Evolutionary conservation across 2,329 filamentous ascomycete genomes (phyloP), one percentile per base, ranked within the genome.

Genomic region (Stagonosporopsis vannaccii): DNA sequence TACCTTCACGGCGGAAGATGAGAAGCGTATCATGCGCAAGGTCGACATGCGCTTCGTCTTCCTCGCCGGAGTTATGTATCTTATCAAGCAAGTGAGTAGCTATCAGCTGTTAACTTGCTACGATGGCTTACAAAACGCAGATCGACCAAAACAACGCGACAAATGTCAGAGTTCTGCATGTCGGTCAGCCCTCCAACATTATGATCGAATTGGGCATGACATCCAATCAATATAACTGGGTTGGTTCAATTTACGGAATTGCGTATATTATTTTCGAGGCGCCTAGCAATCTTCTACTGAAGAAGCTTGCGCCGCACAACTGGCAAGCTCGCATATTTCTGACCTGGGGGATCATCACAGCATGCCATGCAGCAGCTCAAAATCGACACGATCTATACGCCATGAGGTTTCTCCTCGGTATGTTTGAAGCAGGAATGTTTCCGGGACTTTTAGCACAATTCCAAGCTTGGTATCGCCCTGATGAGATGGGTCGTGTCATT

Each of bases 241-340:
- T 69, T 33, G 60, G 58, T 7, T 66, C 63, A 9, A 65, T 69
- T 8, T 67, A 68, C 33, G 66, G 64, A 15, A 66, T 67, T 37
- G 53, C 60, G 6, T 67, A 69, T 41, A 68, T 67, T 26, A 45
- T 65, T 23, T 69, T 66, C 51, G 64, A 69, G 54, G 67, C 75
- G 5, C 69, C 70, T 1, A 60, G 61, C n/a, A 77, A 77, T 32
- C 66, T 74, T 37, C 66, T 78, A 13, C 71, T 78, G 44, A 78
- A 77, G 51, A 59, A 67, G 25, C 67, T 77, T 1, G 62, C 63
- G 0, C 76, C 76, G 0, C 72, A 70, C 9, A 67, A 71, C 19
- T 78, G 75, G 74, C 66, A 78, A 40, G 71, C 71, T 6, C 67
- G 67, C 7, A 70, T 70, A 35, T 64, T 70, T 17, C 43, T 67